A percentile compares a stretch with the other conserved stretches of the same genome.
These are phyloP conservation scores for Eimeria acervulina DNA, from an alignment of 169 alveolate species.

Conservation along the genomic window DNA sequence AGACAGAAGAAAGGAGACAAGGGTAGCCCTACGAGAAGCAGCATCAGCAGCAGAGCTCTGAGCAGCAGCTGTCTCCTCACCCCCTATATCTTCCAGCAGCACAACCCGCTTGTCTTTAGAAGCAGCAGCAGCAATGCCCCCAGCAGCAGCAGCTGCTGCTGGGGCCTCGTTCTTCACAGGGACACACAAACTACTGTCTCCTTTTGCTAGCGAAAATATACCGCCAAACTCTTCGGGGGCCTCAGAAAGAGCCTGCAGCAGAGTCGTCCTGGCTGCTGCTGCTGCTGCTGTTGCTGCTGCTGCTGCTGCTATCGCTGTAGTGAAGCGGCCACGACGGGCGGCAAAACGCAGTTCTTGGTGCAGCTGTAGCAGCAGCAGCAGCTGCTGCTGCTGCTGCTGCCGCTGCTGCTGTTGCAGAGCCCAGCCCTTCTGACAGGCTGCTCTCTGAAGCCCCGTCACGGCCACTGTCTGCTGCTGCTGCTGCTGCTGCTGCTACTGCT, in stretches of 20 bases:
- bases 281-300: conserved; percentile 32
- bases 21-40: background rate
- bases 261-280: conserved; percentile 14
- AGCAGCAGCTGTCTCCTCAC: background rate
- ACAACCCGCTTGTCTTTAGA: background rate
- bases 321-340: conserved; percentile 50
- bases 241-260: conserved; percentile 41
- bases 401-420: background rate
- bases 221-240: background rate
- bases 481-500: no score
- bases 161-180: background rate
- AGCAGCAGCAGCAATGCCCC: background rate
- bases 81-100: background rate
- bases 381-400: conserved; percentile 4
- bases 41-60: background rate
- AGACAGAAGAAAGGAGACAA: conserved; percentile 39
- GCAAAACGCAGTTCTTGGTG: conserved; percentile 1
- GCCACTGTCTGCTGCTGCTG: conserved; percentile 3
- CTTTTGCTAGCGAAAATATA: no score
- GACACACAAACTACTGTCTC: background rate
- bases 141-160: background rate
- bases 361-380: background rate
- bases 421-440: conserved; percentile 3
- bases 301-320: background rate
- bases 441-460: conserved; percentile 4